A percentile compares a stretch with the other conserved stretches of the same genome.
phyloP scores from a whole-genome alignment of 2,329 filamentous ascomycete genomes.

The Colletotrichum sp. region DNA sequence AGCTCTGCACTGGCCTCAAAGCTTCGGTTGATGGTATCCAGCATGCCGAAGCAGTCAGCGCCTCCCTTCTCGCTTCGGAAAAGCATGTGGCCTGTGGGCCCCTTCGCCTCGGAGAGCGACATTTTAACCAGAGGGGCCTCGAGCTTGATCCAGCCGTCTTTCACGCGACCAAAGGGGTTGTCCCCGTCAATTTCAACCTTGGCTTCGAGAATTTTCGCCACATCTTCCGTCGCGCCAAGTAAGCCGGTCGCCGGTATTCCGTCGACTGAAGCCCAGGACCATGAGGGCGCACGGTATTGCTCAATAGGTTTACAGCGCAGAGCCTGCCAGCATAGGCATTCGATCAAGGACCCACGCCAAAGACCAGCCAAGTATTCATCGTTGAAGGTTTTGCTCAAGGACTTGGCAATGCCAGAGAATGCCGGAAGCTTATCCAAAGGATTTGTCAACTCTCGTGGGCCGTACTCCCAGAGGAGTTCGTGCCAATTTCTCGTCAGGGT shows the following conservation, averaged over 20 bases:
- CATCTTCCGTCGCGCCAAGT: not conserved
- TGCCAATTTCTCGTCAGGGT: not conserved
- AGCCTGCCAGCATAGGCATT: constrained; percentile 2
- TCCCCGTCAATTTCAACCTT: constrained; percentile 8
- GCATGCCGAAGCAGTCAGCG: not conserved
- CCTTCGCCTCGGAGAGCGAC: not conserved
- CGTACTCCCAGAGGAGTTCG: not conserved
- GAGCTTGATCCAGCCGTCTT: constrained; percentile 10
- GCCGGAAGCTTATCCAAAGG: constrained; percentile 30
- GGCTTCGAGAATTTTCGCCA: not conserved
- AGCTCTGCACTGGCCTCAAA: not conserved
- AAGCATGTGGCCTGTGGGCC: not conserved
- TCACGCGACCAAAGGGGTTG: constrained; percentile 14
- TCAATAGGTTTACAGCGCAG: not conserved
- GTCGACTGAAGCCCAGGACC: constrained; percentile 16
- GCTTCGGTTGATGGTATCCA: not conserved
- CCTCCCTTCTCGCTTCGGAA: not conserved
- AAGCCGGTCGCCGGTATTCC: not conserved
- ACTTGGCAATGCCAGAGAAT: constrained; percentile 31
- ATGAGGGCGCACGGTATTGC: constrained; percentile 11
- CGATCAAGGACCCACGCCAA: constrained; percentile 24
- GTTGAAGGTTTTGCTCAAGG: constrained; percentile 23
- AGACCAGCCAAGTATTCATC: constrained; percentile 33
- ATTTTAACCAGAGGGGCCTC: constrained; percentile 8
- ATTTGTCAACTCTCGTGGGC: constrained; percentile 21